phyloP scores from a whole-genome alignment of 2,329 filamentous ascomycete species.

The Aureobasidium mangrovei region DNA sequence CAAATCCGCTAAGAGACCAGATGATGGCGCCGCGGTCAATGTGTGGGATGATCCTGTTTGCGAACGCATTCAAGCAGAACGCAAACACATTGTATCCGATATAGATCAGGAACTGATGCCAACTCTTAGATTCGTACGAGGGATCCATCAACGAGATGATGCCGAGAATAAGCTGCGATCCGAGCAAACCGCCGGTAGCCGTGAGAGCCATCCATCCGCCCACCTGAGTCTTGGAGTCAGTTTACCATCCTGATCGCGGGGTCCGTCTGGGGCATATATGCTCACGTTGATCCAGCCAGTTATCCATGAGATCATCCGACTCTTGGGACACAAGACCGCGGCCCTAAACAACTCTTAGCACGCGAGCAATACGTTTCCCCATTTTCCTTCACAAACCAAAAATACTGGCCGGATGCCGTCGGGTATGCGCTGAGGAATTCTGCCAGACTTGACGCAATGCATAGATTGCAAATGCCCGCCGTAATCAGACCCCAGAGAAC shows the following conservation, averaged over 20 bases:
- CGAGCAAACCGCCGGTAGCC: slow-evolving; percentile 59
- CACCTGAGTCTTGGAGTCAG: slow-evolving; percentile 26
- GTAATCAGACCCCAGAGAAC: slow-evolving; percentile 62
- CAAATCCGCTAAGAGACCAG: slow-evolving; percentile 62
- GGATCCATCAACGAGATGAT: slow-evolving; percentile 54
- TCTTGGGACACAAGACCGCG: slow-evolving; percentile 52
- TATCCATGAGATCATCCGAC: slow-evolving; percentile 57
- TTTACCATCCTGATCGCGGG: not conserved
- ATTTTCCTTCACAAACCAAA: slow-evolving; percentile 37
- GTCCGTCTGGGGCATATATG: not conserved
- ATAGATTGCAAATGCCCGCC: slow-evolving; percentile 58
- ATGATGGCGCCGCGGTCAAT: slow-evolving; percentile 62
- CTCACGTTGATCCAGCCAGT: slow-evolving; percentile 59
- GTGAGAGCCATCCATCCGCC: slow-evolving; percentile 64
- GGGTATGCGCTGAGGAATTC: slow-evolving; percentile 52
- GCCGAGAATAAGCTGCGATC: slow-evolving; percentile 57
- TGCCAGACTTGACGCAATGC: slow-evolving; percentile 58
- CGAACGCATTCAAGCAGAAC: slow-evolving; percentile 57
- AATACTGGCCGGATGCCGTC: slow-evolving; percentile 46
- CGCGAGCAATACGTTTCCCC: too few species aligned
- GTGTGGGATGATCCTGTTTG: slow-evolving; percentile 52
- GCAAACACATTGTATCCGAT: slow-evolving; percentile 53
- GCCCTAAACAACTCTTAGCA: slow-evolving; percentile 34
- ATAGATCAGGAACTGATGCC: slow-evolving; percentile 69
- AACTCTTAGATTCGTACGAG: slow-evolving; percentile 48